Evolutionary conservation across 345 rosid genomes (phyloP), one percentile per base, ranked within the genome.

Genomic region (Gossypium australe): DNA sequence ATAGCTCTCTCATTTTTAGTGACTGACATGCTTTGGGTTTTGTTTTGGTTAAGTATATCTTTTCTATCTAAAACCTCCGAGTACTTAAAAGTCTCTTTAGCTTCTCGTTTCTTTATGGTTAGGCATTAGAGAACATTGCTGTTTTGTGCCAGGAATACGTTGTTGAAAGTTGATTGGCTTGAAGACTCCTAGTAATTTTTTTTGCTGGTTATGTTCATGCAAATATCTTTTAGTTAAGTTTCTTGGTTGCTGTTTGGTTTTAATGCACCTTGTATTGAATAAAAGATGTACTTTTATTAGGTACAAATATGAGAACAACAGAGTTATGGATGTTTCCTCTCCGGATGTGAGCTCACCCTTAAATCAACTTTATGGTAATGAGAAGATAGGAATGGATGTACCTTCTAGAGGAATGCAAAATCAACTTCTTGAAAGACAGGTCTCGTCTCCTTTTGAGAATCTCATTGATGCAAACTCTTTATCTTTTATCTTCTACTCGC

Each of bases 391-490:
- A 75, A 71, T 79, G 76, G 94, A 89, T 67, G 70, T 80, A 63
- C 81, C 91, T 78, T 90, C 92, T 63, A 86, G 84, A 81, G 97
- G 97, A 86, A 83, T 90, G 73, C 91, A 92, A 73, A 90, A 92
- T 78, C 97, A 92, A 80, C 97, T 92, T 79, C 97, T 92, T 77
- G 93, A 92, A 85, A 89, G 98, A 90, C 98, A 94, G 89, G 93
- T 92, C 64, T 71, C 48, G 61, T 74, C 80, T 76, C 80, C 67
- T 76, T 74, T 70, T 65, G 76, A 45, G 68, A 59, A 58, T 3
- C n/a, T 57, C 55, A 67, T 49, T 72, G 47, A 51, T 47, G 64
- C 34, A 52, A 38, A 67, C 43, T 53, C 10, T 67, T 62, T 67
- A 56, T 17, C 18, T 48, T 47, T 70, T 41, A 74, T 68, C 66